Percentiles rank a stretch among this genome's conserved stretches.
phyloP scores from a whole-genome alignment of 352 stramenopile genomes.

The Pythium graminicola region DNA sequence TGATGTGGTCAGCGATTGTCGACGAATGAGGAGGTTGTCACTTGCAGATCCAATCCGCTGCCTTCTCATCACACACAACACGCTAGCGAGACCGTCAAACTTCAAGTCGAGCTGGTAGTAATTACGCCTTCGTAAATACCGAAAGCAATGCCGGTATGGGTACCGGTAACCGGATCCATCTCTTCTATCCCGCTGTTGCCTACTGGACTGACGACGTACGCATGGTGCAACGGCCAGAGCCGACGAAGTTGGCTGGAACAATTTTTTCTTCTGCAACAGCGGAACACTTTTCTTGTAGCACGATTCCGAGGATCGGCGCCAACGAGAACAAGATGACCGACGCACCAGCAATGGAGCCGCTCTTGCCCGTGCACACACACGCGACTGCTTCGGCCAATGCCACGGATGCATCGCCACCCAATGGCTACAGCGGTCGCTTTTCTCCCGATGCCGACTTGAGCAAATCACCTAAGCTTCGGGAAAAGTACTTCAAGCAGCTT shows the following conservation, averaged over 20 bases:
- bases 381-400: constrained; percentile 11
- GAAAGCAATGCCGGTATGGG: background rate
- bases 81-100: constrained; percentile 6
- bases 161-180: background rate
- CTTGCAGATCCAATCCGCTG: background rate
- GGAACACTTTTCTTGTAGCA: constrained; percentile 10
- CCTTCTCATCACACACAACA: constrained; percentile 14
- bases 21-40: constrained; percentile 17
- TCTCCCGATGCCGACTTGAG: constrained; percentile 5
- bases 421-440: constrained; percentile 21
- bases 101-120: constrained; percentile 20
- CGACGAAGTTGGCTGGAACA: constrained; percentile 3
- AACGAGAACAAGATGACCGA: constrained; percentile 8
- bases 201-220: constrained; percentile 6
- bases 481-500: constrained; percentile 67
- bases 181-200: no score
- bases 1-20: constrained; percentile 5
- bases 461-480: constrained; percentile 43
- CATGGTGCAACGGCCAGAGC: constrained; percentile 4
- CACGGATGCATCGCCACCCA: background rate
- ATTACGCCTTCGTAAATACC: constrained; percentile 8
- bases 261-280: constrained; percentile 5
- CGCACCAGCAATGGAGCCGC: constrained; percentile 29
- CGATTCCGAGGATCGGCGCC: background rate
- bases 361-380: constrained; percentile 41